Percentiles rank a stretch among this genome's conserved stretches.
These are phyloP conservation scores for Aspergillus texensis DNA, from an alignment of 2,329 filamentous ascomycete genomes.

Conservation along the genomic window DNA sequence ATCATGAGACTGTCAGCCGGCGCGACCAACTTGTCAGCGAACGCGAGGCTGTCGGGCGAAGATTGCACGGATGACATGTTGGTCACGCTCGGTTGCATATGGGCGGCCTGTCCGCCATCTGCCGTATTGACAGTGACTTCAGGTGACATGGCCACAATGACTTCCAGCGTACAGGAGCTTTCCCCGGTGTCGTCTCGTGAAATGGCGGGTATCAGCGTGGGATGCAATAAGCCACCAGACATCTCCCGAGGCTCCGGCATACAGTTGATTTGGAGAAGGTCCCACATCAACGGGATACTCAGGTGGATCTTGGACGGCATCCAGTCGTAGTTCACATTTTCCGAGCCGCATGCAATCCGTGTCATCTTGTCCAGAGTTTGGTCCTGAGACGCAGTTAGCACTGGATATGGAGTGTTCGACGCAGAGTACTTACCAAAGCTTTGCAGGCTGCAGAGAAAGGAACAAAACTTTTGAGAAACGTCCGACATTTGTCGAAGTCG, in stretches of 20 bases:
- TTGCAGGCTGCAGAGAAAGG: slow-evolving; percentile 52
- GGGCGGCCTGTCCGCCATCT: slow-evolving; percentile 55
- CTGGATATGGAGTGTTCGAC: not conserved
- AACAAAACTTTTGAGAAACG: slow-evolving; percentile 54
- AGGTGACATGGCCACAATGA: slow-evolving; percentile 55
- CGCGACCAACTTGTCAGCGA: slow-evolving; percentile 32
- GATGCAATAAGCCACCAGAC: slow-evolving; percentile 46
- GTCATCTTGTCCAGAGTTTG: slow-evolving; percentile 54
- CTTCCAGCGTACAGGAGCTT: slow-evolving; percentile 46
- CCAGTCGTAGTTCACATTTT: slow-evolving; percentile 54
- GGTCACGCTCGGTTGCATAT: slow-evolving; percentile 35
- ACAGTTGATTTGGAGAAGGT: slow-evolving; percentile 54
- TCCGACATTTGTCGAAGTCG: slow-evolving; percentile 55
- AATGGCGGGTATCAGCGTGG: slow-evolving; percentile 42
- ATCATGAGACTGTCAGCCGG: slow-evolving; percentile 39
- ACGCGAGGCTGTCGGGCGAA: not conserved
- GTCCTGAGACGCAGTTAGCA: slow-evolving; percentile 40
- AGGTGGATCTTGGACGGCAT: slow-evolving; percentile 57
- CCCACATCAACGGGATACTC: slow-evolving; percentile 58
- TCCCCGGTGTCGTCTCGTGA: slow-evolving; percentile 38
- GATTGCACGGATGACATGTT: slow-evolving; percentile 9
- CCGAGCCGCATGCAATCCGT: slow-evolving; percentile 52
- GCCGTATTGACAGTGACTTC: slow-evolving; percentile 56
- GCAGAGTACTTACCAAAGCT: slow-evolving; percentile 43
- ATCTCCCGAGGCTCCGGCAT: slow-evolving; percentile 40